These are phyloP conservation scores for Talaromyces pinophilus DNA, from an alignment of 2,329 filamentous ascomycete species.

Conservation along the genomic window DNA sequence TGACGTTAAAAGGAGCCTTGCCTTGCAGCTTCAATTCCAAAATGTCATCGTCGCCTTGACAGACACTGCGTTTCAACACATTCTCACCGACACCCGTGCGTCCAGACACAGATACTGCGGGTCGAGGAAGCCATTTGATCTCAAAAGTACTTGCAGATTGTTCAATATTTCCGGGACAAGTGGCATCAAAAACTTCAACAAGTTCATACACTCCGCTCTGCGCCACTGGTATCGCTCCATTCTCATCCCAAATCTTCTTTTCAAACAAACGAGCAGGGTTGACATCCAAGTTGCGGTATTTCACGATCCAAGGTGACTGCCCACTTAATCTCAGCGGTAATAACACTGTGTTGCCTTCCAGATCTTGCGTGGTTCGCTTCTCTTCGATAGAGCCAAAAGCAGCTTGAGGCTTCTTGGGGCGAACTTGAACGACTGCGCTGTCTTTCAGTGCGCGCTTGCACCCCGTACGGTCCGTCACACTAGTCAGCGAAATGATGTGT, in stretches of 20 bases:
- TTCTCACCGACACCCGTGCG: constrained; percentile 49
- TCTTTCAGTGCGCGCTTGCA: constrained; percentile 86
- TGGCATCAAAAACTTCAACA: constrained; percentile 71
- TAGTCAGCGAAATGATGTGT: constrained; percentile 82
- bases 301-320: constrained; percentile 78
- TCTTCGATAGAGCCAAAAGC: constrained; percentile 85
- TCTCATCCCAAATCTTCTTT: constrained; percentile 56
- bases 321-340: constrained; percentile 85
- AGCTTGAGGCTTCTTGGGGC: constrained; percentile 82
- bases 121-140: constrained; percentile 82
- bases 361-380: constrained; percentile 69
- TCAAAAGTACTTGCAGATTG: constrained; percentile 71
- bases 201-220: constrained; percentile 78
- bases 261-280: constrained; percentile 51
- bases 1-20: constrained; percentile 77
- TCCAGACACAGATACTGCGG: constrained; percentile 61
- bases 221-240: constrained; percentile 68
- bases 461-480: constrained; percentile 79
- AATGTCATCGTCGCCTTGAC: constrained; percentile 89
- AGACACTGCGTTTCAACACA: constrained; percentile 78
- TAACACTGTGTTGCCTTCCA: constrained; percentile 72
- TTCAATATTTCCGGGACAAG: constrained; percentile 81
- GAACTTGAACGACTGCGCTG: constrained; percentile 80
- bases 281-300: constrained; percentile 69
- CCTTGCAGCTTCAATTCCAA: constrained; percentile 80